phyloP scores from a whole-genome alignment of 2,329 filamentous ascomycete species.

The Fusarium lyarnte region DNA sequence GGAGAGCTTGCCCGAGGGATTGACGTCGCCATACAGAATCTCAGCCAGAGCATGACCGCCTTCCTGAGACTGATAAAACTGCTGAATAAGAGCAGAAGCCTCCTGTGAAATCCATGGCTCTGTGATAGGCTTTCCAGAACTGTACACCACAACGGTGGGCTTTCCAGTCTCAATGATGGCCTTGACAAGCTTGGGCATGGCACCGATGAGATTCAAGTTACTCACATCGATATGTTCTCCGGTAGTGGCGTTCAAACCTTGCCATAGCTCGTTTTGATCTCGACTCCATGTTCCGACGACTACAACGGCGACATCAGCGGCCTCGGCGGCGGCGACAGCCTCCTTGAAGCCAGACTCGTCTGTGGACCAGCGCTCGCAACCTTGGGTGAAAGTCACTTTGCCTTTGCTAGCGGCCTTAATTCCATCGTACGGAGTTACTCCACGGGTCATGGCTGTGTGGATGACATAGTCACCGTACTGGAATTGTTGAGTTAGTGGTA shows the following conservation, averaged over 20 bases:
- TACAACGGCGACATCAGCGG: constrained; percentile 76
- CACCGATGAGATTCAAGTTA: constrained; percentile 73
- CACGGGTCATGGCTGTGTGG: constrained; percentile 68
- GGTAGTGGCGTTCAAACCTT: constrained; percentile 76
- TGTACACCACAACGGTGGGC: constrained; percentile 74
- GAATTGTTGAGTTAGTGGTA: constrained; percentile 9
- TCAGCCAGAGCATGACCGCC: constrained; percentile 74
- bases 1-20: constrained; percentile 72
- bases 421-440: constrained; percentile 75
- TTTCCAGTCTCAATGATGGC: constrained; percentile 74
- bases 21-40: constrained; percentile 71
- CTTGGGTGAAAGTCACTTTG: constrained; percentile 72
- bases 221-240: constrained; percentile 77
- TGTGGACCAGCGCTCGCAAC: constrained; percentile 77
- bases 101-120: constrained; percentile 76
- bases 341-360: constrained; percentile 74
- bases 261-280: constrained; percentile 77
- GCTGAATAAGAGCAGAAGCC: constrained; percentile 74
- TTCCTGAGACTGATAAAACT: constrained; percentile 79
- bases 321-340: constrained; percentile 71
- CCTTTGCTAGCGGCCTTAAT: constrained; percentile 70
- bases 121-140: constrained; percentile 76
- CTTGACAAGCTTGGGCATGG: constrained; percentile 72
- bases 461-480: constrained; percentile 79
- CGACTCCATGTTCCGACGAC: constrained; percentile 80